phyloP scores from a whole-genome alignment of 805 yeast species.

The Yamadazyma tumulicola region DNA sequence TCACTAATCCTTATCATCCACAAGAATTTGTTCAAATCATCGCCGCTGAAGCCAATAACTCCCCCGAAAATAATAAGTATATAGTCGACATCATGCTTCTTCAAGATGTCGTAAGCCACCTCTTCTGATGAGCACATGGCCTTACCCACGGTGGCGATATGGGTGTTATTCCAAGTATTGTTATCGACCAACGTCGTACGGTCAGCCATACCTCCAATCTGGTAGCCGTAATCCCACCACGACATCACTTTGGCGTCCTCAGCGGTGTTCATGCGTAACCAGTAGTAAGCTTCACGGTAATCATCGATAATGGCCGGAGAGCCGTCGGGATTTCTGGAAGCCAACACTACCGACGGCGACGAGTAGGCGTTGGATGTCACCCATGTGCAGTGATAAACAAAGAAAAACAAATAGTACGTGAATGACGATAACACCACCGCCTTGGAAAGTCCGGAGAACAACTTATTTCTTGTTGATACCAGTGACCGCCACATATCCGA shows the following conservation, averaged over 20 bases:
- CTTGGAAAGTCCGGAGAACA: slow-evolving; percentile 47
- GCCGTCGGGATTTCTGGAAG: slow-evolving; percentile 83
- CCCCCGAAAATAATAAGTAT: slow-evolving; percentile 94
- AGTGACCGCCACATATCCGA: slow-evolving; percentile 28
- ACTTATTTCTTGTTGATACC: slow-evolving; percentile 8
- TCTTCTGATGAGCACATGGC: slow-evolving; percentile 93
- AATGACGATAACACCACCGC: slow-evolving; percentile 64
- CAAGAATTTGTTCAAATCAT: slow-evolving; percentile 91
- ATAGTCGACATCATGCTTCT: slow-evolving; percentile 92
- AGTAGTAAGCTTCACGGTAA: slow-evolving; percentile 97
- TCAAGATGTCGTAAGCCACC: slow-evolving; percentile 81
- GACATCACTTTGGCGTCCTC: slow-evolving; percentile 96
- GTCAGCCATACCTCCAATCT: slow-evolving; percentile 99
- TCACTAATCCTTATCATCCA: slow-evolving; percentile 99
- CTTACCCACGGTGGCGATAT: slow-evolving; percentile 97
- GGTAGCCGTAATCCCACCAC: slow-evolving; percentile 99
- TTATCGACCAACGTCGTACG: slow-evolving; percentile 97
- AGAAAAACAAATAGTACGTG: slow-evolving; percentile 67
- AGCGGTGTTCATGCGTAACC: slow-evolving; percentile 96
- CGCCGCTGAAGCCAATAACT: slow-evolving; percentile 87
- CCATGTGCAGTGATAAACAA: slow-evolving; percentile 95
- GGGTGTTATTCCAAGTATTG: slow-evolving; percentile 99
- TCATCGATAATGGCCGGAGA: slow-evolving; percentile 84
- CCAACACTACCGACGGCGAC: slow-evolving; percentile 94
- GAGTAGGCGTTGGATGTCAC: slow-evolving; percentile 94